Evolutionary conservation across 495 filamentous ascomycete species (phyloP).

Genomic region (Daldinia loculata): DNA sequence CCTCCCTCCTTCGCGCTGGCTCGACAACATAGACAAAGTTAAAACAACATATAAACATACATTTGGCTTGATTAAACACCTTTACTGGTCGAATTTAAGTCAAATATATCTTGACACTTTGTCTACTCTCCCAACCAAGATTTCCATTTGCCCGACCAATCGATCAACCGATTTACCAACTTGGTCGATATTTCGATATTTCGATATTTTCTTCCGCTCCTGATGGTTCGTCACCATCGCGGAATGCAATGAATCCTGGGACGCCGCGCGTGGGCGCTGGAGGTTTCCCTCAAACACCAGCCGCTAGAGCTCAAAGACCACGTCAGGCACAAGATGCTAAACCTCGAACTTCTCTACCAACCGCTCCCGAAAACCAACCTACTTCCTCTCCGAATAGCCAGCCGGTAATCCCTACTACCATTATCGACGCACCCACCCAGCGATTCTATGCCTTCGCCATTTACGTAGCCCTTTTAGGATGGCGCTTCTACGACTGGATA

Average conservation of each 20-base stretch:
- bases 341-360: constrained; percentile 42
- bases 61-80: background rate
- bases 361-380: constrained; percentile 48
- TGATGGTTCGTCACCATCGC: constrained; percentile 42
- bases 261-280: constrained; percentile 50
- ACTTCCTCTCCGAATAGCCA: constrained; percentile 41
- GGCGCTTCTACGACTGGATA: constrained; percentile 85
- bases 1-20: constrained; percentile 1
- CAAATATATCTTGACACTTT: background rate
- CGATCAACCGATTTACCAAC: background rate
- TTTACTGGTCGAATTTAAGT: background rate
- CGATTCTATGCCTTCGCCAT: constrained; percentile 82
- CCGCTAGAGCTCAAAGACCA: constrained; percentile 23
- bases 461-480: constrained; percentile 75
- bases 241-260: constrained; percentile 59
- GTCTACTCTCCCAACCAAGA: background rate
- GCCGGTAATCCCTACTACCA: constrained; percentile 76
- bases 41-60: background rate
- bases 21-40: background rate
- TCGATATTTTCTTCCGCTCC: constrained; percentile 5
- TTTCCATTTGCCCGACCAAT: background rate
- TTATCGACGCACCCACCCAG: constrained; percentile 89
- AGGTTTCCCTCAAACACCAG: constrained; percentile 55
- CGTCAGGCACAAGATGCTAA: constrained; percentile 31
- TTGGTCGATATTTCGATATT: background rate